These are phyloP conservation scores for Amanita phalloides DNA, from an alignment of 768 basidiomycete species.

Conservation along the genomic window DNA sequence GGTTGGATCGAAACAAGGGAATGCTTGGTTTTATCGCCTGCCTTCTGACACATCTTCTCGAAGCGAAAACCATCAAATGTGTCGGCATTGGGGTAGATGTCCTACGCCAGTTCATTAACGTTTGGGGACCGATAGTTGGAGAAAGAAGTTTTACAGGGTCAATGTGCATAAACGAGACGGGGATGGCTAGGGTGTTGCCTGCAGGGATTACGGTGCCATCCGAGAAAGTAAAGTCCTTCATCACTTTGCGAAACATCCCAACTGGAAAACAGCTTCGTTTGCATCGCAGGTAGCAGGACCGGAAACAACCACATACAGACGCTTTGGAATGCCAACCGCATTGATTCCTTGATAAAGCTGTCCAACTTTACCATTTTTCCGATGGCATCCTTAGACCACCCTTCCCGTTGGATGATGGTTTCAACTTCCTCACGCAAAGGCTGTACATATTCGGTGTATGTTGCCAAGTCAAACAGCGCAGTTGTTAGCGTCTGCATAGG, in stretches of 20 bases:
- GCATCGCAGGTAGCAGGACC: neutral
- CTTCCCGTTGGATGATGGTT: slow-evolving; percentile 21
- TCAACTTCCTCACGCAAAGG: slow-evolving; percentile 34
- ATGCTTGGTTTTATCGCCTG: slow-evolving; percentile 17
- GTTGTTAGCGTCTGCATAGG: slow-evolving; percentile 22
- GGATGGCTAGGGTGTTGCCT: slow-evolving; percentile 13
- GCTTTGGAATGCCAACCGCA: slow-evolving; percentile 15
- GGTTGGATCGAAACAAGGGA: slow-evolving; percentile 17
- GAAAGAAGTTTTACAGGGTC: neutral
- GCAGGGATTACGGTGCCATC: slow-evolving; percentile 16
- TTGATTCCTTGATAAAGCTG: slow-evolving; percentile 33
- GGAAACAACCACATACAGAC: slow-evolving; percentile 11
- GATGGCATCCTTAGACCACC: slow-evolving; percentile 24
- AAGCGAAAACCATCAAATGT: slow-evolving; percentile 34
- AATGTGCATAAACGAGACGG: slow-evolving; percentile 6
- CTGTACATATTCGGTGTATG: slow-evolving; percentile 18
- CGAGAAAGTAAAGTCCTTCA: slow-evolving; percentile 27
- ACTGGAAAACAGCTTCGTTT: slow-evolving; percentile 6
- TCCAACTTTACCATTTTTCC: slow-evolving; percentile 31
- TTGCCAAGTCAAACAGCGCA: slow-evolving; percentile 25
- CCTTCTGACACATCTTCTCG: slow-evolving; percentile 16
- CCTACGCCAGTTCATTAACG: slow-evolving; percentile 1
- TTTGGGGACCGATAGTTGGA: neutral
- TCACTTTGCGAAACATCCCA: slow-evolving; percentile 19
- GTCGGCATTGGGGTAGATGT: slow-evolving; percentile 21